Evolutionary conservation across 805 yeast genomes (phyloP).

Genomic region (Barnettozyma botsteinii): DNA sequence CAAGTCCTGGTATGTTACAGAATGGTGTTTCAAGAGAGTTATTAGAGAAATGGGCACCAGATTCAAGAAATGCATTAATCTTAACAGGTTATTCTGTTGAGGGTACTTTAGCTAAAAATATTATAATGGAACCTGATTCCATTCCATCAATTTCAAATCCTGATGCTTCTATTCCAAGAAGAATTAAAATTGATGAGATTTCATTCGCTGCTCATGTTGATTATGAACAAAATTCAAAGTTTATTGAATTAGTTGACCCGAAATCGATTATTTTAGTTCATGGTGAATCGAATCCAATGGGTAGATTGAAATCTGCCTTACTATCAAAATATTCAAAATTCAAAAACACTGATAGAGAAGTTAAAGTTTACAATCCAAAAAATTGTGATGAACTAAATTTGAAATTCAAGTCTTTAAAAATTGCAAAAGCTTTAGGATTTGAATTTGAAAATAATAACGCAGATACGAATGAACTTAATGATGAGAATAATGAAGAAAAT

Average conservation of each 20-base stretch:
- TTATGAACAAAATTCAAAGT: constrained; percentile 85
- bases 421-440: constrained; percentile 70
- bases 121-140: constrained; percentile 84
- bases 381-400: constrained; percentile 78
- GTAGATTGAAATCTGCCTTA: constrained; percentile 88
- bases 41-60: constrained; percentile 96
- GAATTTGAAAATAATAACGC: constrained; percentile 38
- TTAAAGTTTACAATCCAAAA: constrained; percentile 85
- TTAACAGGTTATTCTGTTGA: constrained; percentile 97
- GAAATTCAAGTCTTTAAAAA: constrained; percentile 74
- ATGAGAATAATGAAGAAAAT: constrained; percentile 21
- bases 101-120: constrained; percentile 93
- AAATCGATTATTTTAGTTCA: constrained; percentile 85
- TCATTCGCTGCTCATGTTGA: constrained; percentile 99
- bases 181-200: constrained; percentile 83
- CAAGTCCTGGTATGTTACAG: constrained; percentile 98
- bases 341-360: constrained; percentile 84
- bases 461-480: background rate
- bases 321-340: constrained; percentile 77
- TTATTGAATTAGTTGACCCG: constrained; percentile 85
- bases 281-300: constrained; percentile 99
- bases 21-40: constrained; percentile 90
- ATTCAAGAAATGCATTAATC: constrained; percentile 79
- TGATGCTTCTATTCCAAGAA: constrained; percentile 78
- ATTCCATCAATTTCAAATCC: constrained; percentile 81